These are phyloP conservation scores for Picochlorum sp. DNA, from an alignment of 139 green algal species.

Conservation along the genomic window DNA sequence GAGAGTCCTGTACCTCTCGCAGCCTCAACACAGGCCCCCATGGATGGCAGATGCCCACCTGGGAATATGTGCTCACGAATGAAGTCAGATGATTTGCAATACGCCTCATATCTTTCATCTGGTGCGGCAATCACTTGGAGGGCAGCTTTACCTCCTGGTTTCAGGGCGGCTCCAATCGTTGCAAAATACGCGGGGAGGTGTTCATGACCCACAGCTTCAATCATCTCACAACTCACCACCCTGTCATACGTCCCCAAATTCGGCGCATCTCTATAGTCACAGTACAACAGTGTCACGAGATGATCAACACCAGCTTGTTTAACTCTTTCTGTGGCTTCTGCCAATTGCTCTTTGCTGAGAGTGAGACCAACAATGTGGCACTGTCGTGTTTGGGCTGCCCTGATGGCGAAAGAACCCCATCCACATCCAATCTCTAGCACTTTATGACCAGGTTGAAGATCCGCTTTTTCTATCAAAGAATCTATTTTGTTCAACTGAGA, in stretches of 20 bases:
- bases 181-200: slow-evolving; percentile 79
- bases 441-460: slow-evolving; percentile 39
- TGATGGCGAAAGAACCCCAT: slow-evolving; percentile 90
- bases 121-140: slow-evolving; percentile 66
- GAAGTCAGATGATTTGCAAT: slow-evolving; percentile 85
- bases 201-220: slow-evolving; percentile 95
- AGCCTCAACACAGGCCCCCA: slow-evolving; percentile 8
- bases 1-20: slow-evolving; percentile 7
- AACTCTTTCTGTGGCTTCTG: slow-evolving; percentile 67
- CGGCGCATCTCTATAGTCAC: slow-evolving; percentile 75
- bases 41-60: slow-evolving; percentile 27
- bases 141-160: slow-evolving; percentile 60
- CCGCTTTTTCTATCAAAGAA: slow-evolving; percentile 55
- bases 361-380: slow-evolving; percentile 63
- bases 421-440: slow-evolving; percentile 97
- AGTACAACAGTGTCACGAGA: slow-evolving; percentile 74
- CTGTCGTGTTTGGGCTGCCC: slow-evolving; percentile 45
- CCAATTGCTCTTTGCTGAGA: slow-evolving; percentile 85
- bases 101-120: slow-evolving; percentile 77
- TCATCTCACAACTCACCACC: slow-evolving; percentile 93
- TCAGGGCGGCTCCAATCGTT: slow-evolving; percentile 56
- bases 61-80: slow-evolving; percentile 98
- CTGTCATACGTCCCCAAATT: slow-evolving; percentile 64
- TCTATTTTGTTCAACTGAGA: slow-evolving; percentile 84
- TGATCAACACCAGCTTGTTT: slow-evolving; percentile 70